Percentiles rank a stretch among this genome's conserved stretches.
Conservation (phyloP, 1,139 yeast genomes). For the Candida freyschussii region DNA sequence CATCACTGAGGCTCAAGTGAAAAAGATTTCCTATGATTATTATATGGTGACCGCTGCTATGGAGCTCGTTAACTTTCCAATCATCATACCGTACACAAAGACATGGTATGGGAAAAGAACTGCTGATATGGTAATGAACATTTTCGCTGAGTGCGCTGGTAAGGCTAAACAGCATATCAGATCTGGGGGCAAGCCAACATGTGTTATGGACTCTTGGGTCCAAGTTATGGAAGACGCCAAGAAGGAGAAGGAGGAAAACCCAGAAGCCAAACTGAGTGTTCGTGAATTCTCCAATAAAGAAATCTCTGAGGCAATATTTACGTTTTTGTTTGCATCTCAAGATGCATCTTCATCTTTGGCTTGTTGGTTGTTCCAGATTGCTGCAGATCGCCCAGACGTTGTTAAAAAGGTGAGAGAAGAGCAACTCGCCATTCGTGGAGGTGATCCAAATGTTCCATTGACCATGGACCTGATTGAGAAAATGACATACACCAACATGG, state of each 20-base stretch:
- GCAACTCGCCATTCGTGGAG: conserved; percentile 76
- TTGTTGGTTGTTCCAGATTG: conserved; percentile 95
- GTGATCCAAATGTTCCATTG: conserved; percentile 61
- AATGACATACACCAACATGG: conserved; percentile 86
- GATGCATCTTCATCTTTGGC: conserved; percentile 98
- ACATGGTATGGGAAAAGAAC: conserved; percentile 96
- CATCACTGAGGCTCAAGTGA: conserved; percentile 85
- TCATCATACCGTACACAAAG: conserved; percentile 90
- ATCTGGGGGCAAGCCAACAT: conserved; percentile 71
- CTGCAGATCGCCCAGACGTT: conserved; percentile 93
- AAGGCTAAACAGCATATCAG: conserved; percentile 77
- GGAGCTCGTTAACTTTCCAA: conserved; percentile 96
- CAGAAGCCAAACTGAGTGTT: conserved; percentile 48
- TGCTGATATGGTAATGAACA: conserved; percentile 90
- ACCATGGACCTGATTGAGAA: conserved; percentile 69
- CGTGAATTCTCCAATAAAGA: conserved; percentile 88
- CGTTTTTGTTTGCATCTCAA: conserved; percentile 94
- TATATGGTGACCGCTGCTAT: conserved; percentile 89
- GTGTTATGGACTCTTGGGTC: conserved; percentile 97
- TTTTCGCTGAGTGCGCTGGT: conserved; percentile 83
- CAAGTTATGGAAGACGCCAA: conserved; percentile 75
- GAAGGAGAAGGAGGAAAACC: conserved; percentile 38
- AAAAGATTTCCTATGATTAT: conserved; percentile 85
- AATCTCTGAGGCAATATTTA: conserved; percentile 92
- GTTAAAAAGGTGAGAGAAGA: conserved; percentile 82